Conservation (phyloP, 345 rosid genomes). For the Murraya paniculata region DNA sequence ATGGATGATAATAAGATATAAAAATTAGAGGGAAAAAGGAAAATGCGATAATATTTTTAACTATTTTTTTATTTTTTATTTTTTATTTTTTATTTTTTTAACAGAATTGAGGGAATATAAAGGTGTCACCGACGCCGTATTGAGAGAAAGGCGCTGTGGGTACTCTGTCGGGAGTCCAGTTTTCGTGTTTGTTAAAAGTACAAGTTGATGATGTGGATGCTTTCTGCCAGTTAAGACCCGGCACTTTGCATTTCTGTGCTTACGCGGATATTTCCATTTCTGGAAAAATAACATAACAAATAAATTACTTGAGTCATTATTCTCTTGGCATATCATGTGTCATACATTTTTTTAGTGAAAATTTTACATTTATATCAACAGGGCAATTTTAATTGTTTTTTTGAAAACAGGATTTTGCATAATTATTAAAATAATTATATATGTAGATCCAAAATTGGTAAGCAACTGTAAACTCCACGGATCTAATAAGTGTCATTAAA, state of each 20-base stretch:
- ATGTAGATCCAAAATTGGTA: no score
- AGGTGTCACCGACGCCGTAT: slow-evolving; percentile 15
- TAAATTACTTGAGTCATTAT: no score
- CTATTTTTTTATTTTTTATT: no score
- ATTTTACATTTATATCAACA: no score
- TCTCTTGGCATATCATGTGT: no score
- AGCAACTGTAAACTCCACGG: no score
- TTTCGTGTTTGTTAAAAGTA: neutral
- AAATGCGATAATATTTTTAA: neutral
- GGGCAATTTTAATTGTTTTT: no score
- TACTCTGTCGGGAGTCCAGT: no score
- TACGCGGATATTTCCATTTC: neutral
- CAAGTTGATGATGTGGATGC: neutral
- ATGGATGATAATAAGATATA: neutral
- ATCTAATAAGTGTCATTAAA: no score
- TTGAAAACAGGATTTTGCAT: no score
- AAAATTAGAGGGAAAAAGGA: neutral
- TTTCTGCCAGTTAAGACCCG: neutral
- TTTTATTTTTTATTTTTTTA: neutral
- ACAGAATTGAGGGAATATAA: neutral
- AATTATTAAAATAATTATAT: no score
- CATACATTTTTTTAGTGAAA: no score
- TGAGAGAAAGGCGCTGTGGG: neutral
- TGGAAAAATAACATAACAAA: neutral
- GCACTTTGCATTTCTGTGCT: neutral